Evolutionary conservation across 495 filamentous ascomycete genomes (phyloP).

Genomic region (Cercophora sp.): DNA sequence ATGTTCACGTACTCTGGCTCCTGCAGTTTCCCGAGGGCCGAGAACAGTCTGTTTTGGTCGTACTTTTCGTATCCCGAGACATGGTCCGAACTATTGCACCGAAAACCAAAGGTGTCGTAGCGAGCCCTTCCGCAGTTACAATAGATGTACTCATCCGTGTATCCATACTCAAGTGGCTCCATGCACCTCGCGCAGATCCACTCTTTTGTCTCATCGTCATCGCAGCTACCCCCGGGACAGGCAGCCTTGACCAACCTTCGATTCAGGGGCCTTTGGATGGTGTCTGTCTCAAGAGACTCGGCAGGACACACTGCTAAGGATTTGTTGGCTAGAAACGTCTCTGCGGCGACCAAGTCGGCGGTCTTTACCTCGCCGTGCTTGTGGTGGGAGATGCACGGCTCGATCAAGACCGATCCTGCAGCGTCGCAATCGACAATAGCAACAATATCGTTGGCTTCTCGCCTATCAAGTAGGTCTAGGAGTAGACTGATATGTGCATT

Average conservation of each 20-base stretch:
- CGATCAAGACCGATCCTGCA: not conserved
- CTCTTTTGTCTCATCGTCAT: not conserved
- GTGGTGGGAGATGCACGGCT: constrained; percentile 17
- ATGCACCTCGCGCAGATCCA: constrained; percentile 35
- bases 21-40: not conserved
- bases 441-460: constrained; percentile 5
- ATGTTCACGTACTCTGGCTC: constrained; percentile 34
- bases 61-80: constrained; percentile 5
- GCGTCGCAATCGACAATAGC: constrained; percentile 26
- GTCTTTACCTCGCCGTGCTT: constrained; percentile 8
- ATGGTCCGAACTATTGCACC: constrained; percentile 26
- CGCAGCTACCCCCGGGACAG: constrained; percentile 29
- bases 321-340: constrained; percentile 18
- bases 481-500: constrained; percentile 18
- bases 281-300: constrained; percentile 7
- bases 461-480: constrained; percentile 13
- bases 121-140: constrained; percentile 35
- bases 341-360: constrained; percentile 20
- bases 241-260: constrained; percentile 26
- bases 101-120: constrained; percentile 25
- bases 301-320: constrained; percentile 17
- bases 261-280: constrained; percentile 16
- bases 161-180: constrained; percentile 29
- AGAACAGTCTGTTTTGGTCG: not conserved
- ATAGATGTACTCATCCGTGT: constrained; percentile 30